Percentiles rank a stretch among this genome's conserved stretches.
These are phyloP conservation scores for Brassica incana DNA, from an alignment of 345 rosid genomes.

Conservation along the genomic window DNA sequence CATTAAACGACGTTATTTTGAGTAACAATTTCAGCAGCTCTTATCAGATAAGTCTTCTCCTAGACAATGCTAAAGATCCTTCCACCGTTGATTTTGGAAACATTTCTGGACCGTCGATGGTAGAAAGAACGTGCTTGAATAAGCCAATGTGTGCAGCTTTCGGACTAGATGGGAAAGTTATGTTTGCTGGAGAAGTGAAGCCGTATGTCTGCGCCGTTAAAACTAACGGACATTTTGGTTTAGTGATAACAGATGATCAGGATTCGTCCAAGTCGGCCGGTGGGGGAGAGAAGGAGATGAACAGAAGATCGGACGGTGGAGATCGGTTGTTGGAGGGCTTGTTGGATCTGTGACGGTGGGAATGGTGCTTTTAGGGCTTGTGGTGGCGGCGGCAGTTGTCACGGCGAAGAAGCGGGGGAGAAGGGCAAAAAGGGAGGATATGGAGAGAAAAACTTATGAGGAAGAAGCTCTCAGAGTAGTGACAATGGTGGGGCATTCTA, in stretches of 20 bases:
- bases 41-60: slow-evolving; percentile 56
- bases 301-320: slow-evolving; percentile 66
- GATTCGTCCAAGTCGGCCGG: slow-evolving; percentile 39
- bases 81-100: slow-evolving; percentile 66
- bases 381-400: slow-evolving; percentile 64
- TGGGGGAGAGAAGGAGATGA: slow-evolving; percentile 47
- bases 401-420: slow-evolving; percentile 80
- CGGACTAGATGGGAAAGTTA: slow-evolving; percentile 61
- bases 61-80: slow-evolving; percentile 45
- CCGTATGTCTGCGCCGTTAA: slow-evolving; percentile 58
- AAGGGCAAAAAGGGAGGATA: slow-evolving; percentile 72
- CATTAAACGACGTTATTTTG: slow-evolving; percentile 31
- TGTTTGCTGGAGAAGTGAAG: slow-evolving; percentile 47
- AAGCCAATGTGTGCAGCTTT: slow-evolving; percentile 72
- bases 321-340: slow-evolving; percentile 72
- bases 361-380: slow-evolving; percentile 60
- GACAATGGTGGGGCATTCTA: slow-evolving; percentile 86
- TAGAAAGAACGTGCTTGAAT: slow-evolving; percentile 34
- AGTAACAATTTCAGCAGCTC: slow-evolving; percentile 44
- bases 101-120: slow-evolving; percentile 12
- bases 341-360: slow-evolving; percentile 71
- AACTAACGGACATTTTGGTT: slow-evolving; percentile 78
- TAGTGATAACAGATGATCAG: slow-evolving; percentile 51
- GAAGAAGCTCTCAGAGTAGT: slow-evolving; percentile 90
- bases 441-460: slow-evolving; percentile 89